Base-by-base conservation (phyloP, 192 early-diverging fungal species). In the Bifiguratus adelaidae region DNA sequence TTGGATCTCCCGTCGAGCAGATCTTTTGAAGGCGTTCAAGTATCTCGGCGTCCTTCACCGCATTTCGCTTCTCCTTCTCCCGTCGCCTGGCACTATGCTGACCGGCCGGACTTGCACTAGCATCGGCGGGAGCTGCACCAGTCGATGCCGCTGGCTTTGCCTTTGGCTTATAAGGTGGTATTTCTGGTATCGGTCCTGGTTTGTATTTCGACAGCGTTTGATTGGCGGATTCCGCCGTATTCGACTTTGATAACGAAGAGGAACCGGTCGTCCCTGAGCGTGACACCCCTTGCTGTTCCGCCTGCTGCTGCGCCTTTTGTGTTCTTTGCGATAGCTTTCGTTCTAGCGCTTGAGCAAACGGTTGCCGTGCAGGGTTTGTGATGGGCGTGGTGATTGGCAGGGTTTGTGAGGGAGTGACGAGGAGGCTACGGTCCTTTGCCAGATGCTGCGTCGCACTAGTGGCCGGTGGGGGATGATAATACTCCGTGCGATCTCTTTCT, bases 1-100 rank as follows among this genome's bases (percentile, higher is more conserved):
- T 87, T 30, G 94, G 94, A 66, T 97, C 88, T 25, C 73, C 80
- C 29, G 83, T 82, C 30, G 79, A 90, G 65, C 91, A 94, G 34
- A 93, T 86, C 8, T 77, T 80, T 53, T 81, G 67, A 41, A 94
- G 58, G 3, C 85, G 73, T 24, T 85, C 83, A 38, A 97, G 74
- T 6, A 97, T 79, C 53, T 97, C 88, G 48, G 78, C 79, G 24
- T 65, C 62, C n/a, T 44, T 53, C 62, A 4, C 5, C 37, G 37
- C 16, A 21, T 38, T 38, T 21, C 37, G 16, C 12, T 38, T 38
- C 7, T 38, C 37, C 37, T 33, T 33, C 32, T 33, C 32, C 32
- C 37, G 16, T 21, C 12, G 4, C 37, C 12, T 4, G 16, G 16
- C 16, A 15, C 7, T 21, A 21, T 15, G 8, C 32, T 8, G 37